A percentile compares a stretch with the other conserved stretches of the same genome.
Conservation (phyloP, 345 rosid genomes). For the Citrus inodora region DNA sequence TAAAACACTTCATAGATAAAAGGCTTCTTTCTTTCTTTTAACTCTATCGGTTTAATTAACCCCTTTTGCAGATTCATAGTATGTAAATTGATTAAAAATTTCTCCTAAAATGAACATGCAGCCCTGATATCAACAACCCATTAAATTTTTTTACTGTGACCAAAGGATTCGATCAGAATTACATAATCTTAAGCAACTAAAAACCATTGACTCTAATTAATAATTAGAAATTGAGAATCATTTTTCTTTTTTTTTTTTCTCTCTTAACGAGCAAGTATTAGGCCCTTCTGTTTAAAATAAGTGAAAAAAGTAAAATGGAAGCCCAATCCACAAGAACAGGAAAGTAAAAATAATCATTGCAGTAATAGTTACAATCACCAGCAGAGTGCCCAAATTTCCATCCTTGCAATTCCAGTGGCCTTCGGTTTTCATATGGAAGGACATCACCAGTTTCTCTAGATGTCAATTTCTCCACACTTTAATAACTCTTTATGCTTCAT, state of each 20-base stretch:
- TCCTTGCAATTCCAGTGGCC: background rate
- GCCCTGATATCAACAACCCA: background rate
- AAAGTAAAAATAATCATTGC: background rate
- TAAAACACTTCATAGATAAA: too few relatives aligned
- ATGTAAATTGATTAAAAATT: too few relatives aligned
- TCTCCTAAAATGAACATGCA: too few relatives aligned
- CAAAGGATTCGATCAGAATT: background rate
- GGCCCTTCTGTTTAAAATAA: background rate
- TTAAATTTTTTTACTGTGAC: background rate
- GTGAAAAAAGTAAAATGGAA: background rate
- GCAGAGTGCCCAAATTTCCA: background rate
- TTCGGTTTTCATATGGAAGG: background rate
- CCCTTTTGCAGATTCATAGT: too few relatives aligned
- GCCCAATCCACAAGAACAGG: background rate
- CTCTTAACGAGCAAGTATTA: background rate
- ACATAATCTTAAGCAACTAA: too few relatives aligned
- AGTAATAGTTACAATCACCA: background rate
- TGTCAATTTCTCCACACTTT: background rate
- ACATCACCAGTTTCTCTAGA: background rate
- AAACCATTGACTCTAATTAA: background rate
- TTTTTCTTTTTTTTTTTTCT: too few relatives aligned
- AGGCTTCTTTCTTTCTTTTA: too few relatives aligned
- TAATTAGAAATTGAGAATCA: background rate
- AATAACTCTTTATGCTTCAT: constrained; percentile 25
- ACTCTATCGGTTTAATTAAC: too few relatives aligned